Base-by-base conservation (phyloP, 345 rosid species). In the Aquilaria malaccensis region DNA sequence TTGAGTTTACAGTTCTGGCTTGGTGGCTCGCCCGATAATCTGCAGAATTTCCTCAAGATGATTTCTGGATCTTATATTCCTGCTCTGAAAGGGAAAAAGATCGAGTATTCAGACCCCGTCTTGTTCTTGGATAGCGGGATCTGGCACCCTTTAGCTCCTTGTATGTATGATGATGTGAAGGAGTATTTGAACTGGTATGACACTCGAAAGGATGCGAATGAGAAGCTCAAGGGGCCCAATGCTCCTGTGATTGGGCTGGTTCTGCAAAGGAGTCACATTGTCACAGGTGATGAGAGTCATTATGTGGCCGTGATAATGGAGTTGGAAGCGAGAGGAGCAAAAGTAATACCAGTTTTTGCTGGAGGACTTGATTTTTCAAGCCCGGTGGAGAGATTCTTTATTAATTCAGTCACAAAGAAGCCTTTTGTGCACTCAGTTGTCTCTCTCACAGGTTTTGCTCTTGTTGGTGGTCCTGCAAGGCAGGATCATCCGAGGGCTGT, bases 281-380 rank as follows among this genome's bases (percentile, higher is more conserved):
- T 94, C 52, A 94, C 96, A 1, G 99, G 99, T 30, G 97, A 94
- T 67, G 99, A 94, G 55, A 68, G 99, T 59, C 97, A 94, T 61
- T 90, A 94, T 58, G 99, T 86, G 54, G 99, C 99, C 65, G 97
- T 94, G 73, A 94, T 90, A 51, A 94, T 94, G 99, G 99, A 94
- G 74, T 74, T 94, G 58, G 99, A 94, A 67, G 97, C 99, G 0
- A 88, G 65, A 70, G 97, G 99, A n/a, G 97, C 99, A 2, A 94
- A 88, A 66, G 97, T 94, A 41, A 87, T 94, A 61, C 99, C 97
- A 0, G 84, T 94, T 55, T 94, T 94, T 41, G 91, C 99, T 0
- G 97, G 97, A 7, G 99, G 97, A 56, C 86, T 94, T 61, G 97
- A 94, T 68, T 90, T 94, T 69, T 88, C 97, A 0, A 97, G 96